Base-by-base conservation (phyloP, 2,329 filamentous ascomycete genomes). In the Leptoxyphium fumago region DNA sequence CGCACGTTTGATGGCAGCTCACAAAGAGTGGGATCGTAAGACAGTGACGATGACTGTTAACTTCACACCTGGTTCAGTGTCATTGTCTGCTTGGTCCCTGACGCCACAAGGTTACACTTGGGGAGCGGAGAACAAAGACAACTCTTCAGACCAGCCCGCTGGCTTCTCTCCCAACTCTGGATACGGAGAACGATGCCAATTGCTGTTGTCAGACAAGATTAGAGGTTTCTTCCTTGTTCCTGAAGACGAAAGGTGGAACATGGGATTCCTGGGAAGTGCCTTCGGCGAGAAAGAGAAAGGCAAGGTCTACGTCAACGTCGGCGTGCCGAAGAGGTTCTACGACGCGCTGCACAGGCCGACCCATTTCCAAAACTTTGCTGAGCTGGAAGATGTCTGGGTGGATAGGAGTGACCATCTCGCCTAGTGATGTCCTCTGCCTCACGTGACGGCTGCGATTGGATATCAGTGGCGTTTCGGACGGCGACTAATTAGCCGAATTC, bases 341-440 rank as follows among this genome's bases (percentile, higher is more conserved):
- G 88, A 83, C 60, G 87, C 88, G 55, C 74, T 87, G 55, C 93
- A 98, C 65, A 78, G 91, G 21, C 88, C 89, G 13, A 70, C 95
- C 45, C 91, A 98, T 68, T 98, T 98, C 75, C 82, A 89, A 62
- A 94, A 87, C 64, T 98, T 98, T 67, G 86, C 88, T 1, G 89
- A 98, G 70, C 66, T 98, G 61, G 91, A 98, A 68, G 89, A 98
- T 64, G 84, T 94, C 38, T 94, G 88, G 78, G 88, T 95, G 40
- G 91, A 98, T 64, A 74, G 87, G 56, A 78, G 78, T 50, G 89
- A 98, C 68, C 89, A 88, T 62, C 94, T 98, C 69, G 89, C 86
- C 55, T 96, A 54, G 32, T 13, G 9, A 13, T 9, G 7, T 26
- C 21, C 21, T 26, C 7, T 26, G 21, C 7, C 21, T 26, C 21